Base-by-base conservation (phyloP, 140 eudicot species). In the Erigeron philadelphicus region DNA sequence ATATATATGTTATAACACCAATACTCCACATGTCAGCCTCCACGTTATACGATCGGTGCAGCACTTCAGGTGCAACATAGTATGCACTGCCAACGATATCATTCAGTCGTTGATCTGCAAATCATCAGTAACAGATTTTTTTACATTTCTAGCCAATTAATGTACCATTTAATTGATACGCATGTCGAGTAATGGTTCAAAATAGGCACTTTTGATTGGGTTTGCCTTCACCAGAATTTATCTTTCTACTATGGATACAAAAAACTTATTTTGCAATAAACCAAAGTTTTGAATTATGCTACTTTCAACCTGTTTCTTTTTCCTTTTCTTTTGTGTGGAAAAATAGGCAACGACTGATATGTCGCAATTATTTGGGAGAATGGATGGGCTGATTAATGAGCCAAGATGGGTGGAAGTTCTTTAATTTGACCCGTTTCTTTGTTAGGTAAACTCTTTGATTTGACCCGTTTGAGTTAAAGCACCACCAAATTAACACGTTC, bases 1-100 rank as follows among this genome's bases (percentile, higher is more conserved):
- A 78, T 61, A 89, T 88, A 61, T 92, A 92, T 43, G 96, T 80
- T 64, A 92, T 92, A 72, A 92, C 96, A 19, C 98, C 98, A 16
- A 92, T 80, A 77, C 98, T 92, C 96, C 98, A 92, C 56, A 92
- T 82, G 75, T 92, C 98, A 44, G 93, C 96, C 73, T 92, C 96
- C 16, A 75, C 73, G 43, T 82, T 85, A 73, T 92, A 92, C 17
- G 96, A 92, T 76, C 95, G 79, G 63, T 89, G 96, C 19, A 92
- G 95, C 50, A 92, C 98, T 83, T 92, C 98, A 12, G 98, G 98
- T 44, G 98, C 95, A 44, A 92, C 98, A 72, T 88, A 92, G 76
- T 92, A 92, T 42, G 98, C 96, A 78, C 98, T 92, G 50, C 98
- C 98, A 72, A 88, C 98, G 53, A 92, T 83, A 61, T 91, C 96